Conservation (phyloP, 768 basidiomycete species). For the Kwoniella dejecticola region DNA sequence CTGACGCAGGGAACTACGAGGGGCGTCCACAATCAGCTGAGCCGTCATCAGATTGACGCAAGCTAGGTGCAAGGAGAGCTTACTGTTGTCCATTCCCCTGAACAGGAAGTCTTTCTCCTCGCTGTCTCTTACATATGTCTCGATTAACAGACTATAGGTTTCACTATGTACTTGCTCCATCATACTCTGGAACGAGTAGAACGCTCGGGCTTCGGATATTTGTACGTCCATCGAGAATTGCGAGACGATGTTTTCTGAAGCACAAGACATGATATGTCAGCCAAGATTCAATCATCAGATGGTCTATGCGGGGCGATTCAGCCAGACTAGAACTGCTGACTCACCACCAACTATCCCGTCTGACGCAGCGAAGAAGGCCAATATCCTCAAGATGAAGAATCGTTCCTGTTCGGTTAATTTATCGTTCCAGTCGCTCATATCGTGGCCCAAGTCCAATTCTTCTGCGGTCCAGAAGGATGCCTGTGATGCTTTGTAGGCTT, state of each 20-base stretch:
- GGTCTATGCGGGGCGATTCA: no score
- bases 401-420: constrained; percentile 56
- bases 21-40: not conserved
- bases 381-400: constrained; percentile 51
- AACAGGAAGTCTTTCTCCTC: constrained; percentile 54
- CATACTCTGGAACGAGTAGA: constrained; percentile 56
- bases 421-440: constrained; percentile 56
- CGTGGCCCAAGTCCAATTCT: constrained; percentile 55
- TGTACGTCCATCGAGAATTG: constrained; percentile 55
- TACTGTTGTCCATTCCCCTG: constrained; percentile 53
- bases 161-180: constrained; percentile 57
- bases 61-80: constrained; percentile 12
- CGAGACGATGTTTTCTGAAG: constrained; percentile 52
- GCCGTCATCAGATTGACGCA: not conserved
- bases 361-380: constrained; percentile 94
- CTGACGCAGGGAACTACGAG: constrained; percentile 49
- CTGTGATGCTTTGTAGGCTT: constrained; percentile 55
- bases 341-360: constrained; percentile 50
- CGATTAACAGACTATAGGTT: constrained; percentile 55
- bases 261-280: no score
- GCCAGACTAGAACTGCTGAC: no score
- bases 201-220: constrained; percentile 54
- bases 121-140: constrained; percentile 55
- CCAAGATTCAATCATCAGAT: no score
- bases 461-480: constrained; percentile 56